A percentile compares a stretch with the other conserved stretches of the same genome.
Evolutionary conservation across 2,329 filamentous ascomycete species (phyloP).

Genomic region (Phialophora chinensis): DNA sequence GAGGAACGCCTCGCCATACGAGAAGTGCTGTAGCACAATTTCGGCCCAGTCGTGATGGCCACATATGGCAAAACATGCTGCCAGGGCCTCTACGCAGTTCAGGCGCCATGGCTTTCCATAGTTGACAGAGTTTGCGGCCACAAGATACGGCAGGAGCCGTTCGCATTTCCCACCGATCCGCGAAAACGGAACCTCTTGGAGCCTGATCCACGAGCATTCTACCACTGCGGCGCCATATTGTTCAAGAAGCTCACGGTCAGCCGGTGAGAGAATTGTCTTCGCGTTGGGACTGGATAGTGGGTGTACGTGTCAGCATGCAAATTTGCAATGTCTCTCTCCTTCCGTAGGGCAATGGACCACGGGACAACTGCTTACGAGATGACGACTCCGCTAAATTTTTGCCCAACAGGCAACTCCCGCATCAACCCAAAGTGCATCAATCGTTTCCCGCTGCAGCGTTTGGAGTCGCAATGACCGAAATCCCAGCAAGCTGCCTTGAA

Average conservation of each 20-base stretch:
- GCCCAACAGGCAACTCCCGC: slow-evolving; percentile 88
- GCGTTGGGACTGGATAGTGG: slow-evolving; percentile 71
- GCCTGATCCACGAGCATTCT: slow-evolving; percentile 94
- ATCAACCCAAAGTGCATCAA: slow-evolving; percentile 91
- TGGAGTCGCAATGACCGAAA: slow-evolving; percentile 94
- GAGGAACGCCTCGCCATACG: slow-evolving; percentile 85
- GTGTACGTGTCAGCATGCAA: slow-evolving; percentile 7
- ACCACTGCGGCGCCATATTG: slow-evolving; percentile 93
- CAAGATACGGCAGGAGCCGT: slow-evolving; percentile 87
- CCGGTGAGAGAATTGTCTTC: slow-evolving; percentile 80
- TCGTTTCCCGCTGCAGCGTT: slow-evolving; percentile 93
- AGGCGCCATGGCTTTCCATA: slow-evolving; percentile 94
- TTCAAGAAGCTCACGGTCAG: slow-evolving; percentile 80
- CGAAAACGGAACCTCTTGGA: slow-evolving; percentile 86
- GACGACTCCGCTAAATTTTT: slow-evolving; percentile 89
- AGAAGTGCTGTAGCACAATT: slow-evolving; percentile 80
- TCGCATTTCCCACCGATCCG: slow-evolving; percentile 94
- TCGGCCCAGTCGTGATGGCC: slow-evolving; percentile 90
- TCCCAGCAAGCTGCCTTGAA: slow-evolving; percentile 99
- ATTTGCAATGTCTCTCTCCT: neutral
- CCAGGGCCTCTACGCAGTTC: slow-evolving; percentile 94
- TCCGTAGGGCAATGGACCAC: neutral
- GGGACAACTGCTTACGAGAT: slow-evolving; percentile 65
- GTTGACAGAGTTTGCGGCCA: slow-evolving; percentile 95
- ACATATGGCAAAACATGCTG: slow-evolving; percentile 91